Conservation (phyloP, 495 filamentous ascomycete species). For the Pseudoneurospora amorphoporcata region DNA sequence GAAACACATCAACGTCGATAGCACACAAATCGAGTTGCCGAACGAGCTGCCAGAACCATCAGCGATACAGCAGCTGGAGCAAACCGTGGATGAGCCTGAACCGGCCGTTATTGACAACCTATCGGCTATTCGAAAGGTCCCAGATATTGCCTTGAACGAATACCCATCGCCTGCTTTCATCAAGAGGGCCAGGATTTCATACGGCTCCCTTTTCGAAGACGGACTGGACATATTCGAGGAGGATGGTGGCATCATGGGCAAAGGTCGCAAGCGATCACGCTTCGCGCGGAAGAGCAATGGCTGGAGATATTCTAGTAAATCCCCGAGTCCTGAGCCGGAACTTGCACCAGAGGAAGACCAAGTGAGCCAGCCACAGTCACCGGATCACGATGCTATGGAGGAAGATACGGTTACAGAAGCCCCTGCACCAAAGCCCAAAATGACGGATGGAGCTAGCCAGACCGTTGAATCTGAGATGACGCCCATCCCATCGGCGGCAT, state of each 20-base stretch:
- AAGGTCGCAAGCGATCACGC: conserved; percentile 58
- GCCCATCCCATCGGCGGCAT: background rate
- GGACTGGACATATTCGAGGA: conserved; percentile 60
- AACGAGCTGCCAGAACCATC: background rate
- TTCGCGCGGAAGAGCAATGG: conserved; percentile 57
- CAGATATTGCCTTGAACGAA: conserved; percentile 21
- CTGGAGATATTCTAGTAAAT: conserved; percentile 63
- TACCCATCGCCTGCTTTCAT: conserved; percentile 73
- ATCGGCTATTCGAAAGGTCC: conserved; percentile 8
- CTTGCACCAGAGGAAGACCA: background rate
- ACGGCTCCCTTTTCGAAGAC: conserved; percentile 47
- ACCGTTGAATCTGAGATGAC: conserved; percentile 30
- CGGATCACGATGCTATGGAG: conserved; percentile 23
- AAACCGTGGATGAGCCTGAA: background rate
- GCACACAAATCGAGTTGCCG: conserved; percentile 14
- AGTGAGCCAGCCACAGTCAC: conserved; percentile 1
- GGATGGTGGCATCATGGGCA: conserved; percentile 54
- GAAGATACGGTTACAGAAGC: conserved; percentile 13
- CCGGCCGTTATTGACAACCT: conserved; percentile 1
- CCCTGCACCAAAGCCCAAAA: conserved; percentile 14
- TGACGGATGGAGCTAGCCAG: conserved; percentile 39
- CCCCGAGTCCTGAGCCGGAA: conserved; percentile 51
- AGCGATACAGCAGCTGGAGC: background rate
- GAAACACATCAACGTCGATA: conserved; percentile 39
- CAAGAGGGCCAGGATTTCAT: conserved; percentile 51